phyloP scores from a whole-genome alignment of 75 land plant species.

The Cryptomeria japonica region DNA sequence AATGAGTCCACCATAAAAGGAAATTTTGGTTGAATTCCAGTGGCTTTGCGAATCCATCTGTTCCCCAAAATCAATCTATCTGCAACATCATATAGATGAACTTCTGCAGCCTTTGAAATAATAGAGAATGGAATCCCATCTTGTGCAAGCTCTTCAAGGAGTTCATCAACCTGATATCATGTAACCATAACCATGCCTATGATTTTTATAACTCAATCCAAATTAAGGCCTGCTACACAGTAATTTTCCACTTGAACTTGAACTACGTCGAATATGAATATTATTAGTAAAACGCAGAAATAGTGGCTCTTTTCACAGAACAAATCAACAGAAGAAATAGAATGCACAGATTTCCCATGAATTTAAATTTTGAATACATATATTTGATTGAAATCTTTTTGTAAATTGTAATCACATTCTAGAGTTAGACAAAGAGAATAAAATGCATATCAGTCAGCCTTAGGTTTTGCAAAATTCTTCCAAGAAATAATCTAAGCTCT shows the following conservation, averaged over 20 bases:
- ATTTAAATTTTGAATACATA: not conserved
- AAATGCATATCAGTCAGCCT: too few species aligned
- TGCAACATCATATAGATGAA: constrained; percentile 63
- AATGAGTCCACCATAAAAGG: constrained; percentile 72
- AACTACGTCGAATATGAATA: not conserved
- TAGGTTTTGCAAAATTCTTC: too few species aligned
- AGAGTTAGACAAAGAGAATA: too few species aligned
- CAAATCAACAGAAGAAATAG: not conserved
- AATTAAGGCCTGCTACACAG: not conserved
- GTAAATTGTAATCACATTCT: too few species aligned
- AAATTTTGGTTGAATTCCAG: constrained; percentile 80
- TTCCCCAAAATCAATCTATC: constrained; percentile 74
- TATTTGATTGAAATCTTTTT: not conserved
- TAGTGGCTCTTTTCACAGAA: not conserved
- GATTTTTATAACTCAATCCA: not conserved
- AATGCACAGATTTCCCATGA: not conserved
- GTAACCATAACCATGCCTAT: not conserved
- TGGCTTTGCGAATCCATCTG: constrained; percentile 80
- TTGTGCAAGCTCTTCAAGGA: constrained; percentile 80
- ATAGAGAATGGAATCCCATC: constrained; percentile 68
- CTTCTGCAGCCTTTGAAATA: constrained; percentile 76
- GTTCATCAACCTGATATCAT: constrained; percentile 64
- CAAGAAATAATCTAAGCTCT: too few species aligned
- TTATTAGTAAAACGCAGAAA: not conserved
- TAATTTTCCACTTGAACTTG: not conserved